Conservation (phyloP, 352 stramenopile species). For the Plasmopara halstedii region DNA sequence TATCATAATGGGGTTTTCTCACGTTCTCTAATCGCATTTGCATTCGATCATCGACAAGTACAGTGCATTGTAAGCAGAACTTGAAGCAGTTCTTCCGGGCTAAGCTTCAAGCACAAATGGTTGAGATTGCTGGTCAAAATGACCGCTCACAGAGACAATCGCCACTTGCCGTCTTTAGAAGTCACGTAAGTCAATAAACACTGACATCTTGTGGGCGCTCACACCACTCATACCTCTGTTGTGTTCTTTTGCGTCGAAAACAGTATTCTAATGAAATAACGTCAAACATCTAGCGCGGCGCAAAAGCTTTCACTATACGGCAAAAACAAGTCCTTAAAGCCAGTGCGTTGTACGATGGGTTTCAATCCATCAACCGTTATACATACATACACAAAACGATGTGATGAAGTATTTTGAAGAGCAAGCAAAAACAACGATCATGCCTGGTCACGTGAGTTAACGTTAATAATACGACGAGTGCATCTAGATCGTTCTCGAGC, state of each 20-base stretch:
- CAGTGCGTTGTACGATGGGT: conserved; percentile 38
- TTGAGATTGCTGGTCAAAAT: conserved; percentile 59
- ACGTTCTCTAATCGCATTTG: conserved; percentile 44
- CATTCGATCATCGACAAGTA: conserved; percentile 72
- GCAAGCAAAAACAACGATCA: not conserved
- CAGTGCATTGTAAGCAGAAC: conserved; percentile 60
- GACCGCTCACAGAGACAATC: conserved; percentile 22
- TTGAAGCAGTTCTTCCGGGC: conserved; percentile 63
- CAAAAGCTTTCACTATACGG: conserved; percentile 71
- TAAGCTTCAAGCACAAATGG: conserved; percentile 64
- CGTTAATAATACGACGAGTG: conserved; percentile 55
- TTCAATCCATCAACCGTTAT: conserved; percentile 46
- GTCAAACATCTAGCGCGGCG: conserved; percentile 62
- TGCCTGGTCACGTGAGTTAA: conserved; percentile 54
- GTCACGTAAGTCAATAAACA: not conserved
- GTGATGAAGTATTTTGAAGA: not conserved
- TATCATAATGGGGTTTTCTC: conserved; percentile 23
- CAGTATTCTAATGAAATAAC: conserved; percentile 58
- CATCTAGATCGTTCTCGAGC: conserved; percentile 50
- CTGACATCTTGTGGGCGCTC: not conserved
- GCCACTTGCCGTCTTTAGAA: conserved; percentile 2
- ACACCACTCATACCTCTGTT: conserved; percentile 24
- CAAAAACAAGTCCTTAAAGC: conserved; percentile 60
- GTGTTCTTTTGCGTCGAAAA: conserved; percentile 33
- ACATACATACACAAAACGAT: conserved; percentile 6